Evolutionary conservation across 345 rosid species (phyloP), one percentile per base, ranked within the genome.

Genomic region (Pistacia atlantica): DNA sequence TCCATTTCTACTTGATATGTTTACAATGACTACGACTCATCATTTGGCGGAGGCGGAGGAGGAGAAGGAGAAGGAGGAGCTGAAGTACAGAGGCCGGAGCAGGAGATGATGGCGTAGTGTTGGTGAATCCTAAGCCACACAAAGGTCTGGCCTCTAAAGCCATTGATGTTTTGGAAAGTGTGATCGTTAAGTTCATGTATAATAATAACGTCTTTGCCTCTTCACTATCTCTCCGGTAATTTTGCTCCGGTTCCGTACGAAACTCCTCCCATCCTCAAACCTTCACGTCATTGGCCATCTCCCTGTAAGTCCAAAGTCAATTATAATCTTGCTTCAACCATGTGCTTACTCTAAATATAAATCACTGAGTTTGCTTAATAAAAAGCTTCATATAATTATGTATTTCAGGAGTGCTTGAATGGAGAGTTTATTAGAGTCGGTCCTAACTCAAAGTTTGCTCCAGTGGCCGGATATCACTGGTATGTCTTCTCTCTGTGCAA

Each of bases 391-490:
- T 25, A 25, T 25, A 25, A 25, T 25, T 25, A 25, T 25, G 25
- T 25, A 25, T 37, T n/a, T 57, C 75, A 92, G 98, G 91, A 89
- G 7, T 92, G 98, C 79, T 77, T 90, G 92, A 89, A 92, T 78
- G 98, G 99, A 49, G 97, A 92, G 79, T 92, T 93, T 77, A 92
- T 93, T 20, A 85, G 99, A 75, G 93, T 95, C 42, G 99, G 97
- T 70, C 97, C 98, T 18, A 92, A 95, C 71, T 92, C 97, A 11
- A 91, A 90, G 88, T 89, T 90, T 80, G 35, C 87, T 18, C 98
- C 99, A 38, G 97, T 93, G 37, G 97, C 99, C 83, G 98, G 94
- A 67, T 95, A 93, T 80, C 96, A 95, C 78, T 95, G 99, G 98
- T 85, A 80, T 64, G 82, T 71, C 38, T 14, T 31, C 33, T 31